A percentile compares a stretch with the other conserved stretches of the same genome.
Conservation (phyloP, 2,329 filamentous ascomycete genomes). For the Elsinoe perseae region DNA sequence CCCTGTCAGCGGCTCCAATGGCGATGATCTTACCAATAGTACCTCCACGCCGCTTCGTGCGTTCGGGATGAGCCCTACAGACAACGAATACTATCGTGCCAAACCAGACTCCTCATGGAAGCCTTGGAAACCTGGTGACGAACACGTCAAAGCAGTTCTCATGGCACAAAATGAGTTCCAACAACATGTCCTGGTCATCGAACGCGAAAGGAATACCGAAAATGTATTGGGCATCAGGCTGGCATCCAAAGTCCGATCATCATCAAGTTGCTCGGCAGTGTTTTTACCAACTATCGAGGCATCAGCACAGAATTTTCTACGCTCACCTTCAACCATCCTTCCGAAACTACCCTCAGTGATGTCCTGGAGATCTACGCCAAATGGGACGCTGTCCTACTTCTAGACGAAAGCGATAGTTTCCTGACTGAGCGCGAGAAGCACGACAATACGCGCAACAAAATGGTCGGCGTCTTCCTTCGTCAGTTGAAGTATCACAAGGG, state of each 20-base stretch:
- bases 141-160: not conserved
- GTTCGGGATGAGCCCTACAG: not conserved
- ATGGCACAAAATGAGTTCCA: not conserved
- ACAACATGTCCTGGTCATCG: not conserved
- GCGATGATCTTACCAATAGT: not conserved
- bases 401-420: slow-evolving; percentile 82
- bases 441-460: slow-evolving; percentile 75
- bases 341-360: not conserved
- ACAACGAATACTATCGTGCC: not conserved
- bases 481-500: slow-evolving; percentile 77
- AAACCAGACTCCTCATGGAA: not conserved
- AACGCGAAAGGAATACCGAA: not conserved
- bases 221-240: not conserved
- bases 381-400: slow-evolving; percentile 76
- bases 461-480: slow-evolving; percentile 80
- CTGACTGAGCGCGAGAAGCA: slow-evolving; percentile 75
- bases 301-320: not conserved
- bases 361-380: slow-evolving; percentile 79
- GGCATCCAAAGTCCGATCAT: not conserved
- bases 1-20: not conserved
- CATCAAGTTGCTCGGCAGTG: not conserved
- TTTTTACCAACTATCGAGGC: not conserved
- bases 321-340: not conserved
- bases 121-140: not conserved
- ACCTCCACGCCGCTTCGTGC: not conserved